A percentile compares a stretch with the other conserved stretches of the same genome.
Evolutionary conservation across 78 protist genomes (phyloP).

Genomic region (Dictyostelium firmibasis): DNA sequence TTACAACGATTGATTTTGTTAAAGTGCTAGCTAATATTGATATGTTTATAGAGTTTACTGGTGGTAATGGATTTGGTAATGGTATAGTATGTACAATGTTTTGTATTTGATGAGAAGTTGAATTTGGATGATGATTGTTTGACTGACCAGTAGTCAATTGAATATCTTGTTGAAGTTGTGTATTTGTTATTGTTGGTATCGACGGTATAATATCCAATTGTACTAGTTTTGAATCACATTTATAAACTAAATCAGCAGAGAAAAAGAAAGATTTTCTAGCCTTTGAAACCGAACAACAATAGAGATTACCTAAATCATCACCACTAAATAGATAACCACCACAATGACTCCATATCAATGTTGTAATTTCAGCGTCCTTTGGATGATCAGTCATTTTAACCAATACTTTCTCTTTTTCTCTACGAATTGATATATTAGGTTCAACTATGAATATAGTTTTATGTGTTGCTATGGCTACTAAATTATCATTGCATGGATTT

Average conservation of each 20-base stretch:
- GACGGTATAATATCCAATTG: conserved; percentile 35
- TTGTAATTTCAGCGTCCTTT: conserved; percentile 45
- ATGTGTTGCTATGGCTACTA: conserved; percentile 44
- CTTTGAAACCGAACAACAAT: conserved; percentile 29
- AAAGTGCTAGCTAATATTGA: conserved; percentile 23
- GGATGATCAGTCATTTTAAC: conserved; percentile 73
- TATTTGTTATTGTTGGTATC: neutral
- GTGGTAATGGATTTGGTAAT: neutral
- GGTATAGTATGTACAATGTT: neutral
- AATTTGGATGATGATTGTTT: neutral
- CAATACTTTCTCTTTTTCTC: conserved; percentile 50
- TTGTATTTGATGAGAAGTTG: neutral
- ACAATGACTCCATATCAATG: conserved; percentile 40
- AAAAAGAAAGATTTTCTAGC: conserved; percentile 48
- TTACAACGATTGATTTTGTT: conserved; percentile 37
- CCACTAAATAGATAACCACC: conserved; percentile 45
- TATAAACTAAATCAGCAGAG: conserved; percentile 14
- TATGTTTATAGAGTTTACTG: neutral
- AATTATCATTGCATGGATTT: conserved; percentile 47
- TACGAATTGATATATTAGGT: conserved; percentile 30
- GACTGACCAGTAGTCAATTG: neutral
- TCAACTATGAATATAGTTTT: conserved; percentile 44
- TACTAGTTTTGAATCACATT: conserved; percentile 21
- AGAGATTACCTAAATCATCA: conserved; percentile 54
- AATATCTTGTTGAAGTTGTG: neutral